phyloP scores from a whole-genome alignment of 352 stramenopile species.

The Lagenidium giganteum region DNA sequence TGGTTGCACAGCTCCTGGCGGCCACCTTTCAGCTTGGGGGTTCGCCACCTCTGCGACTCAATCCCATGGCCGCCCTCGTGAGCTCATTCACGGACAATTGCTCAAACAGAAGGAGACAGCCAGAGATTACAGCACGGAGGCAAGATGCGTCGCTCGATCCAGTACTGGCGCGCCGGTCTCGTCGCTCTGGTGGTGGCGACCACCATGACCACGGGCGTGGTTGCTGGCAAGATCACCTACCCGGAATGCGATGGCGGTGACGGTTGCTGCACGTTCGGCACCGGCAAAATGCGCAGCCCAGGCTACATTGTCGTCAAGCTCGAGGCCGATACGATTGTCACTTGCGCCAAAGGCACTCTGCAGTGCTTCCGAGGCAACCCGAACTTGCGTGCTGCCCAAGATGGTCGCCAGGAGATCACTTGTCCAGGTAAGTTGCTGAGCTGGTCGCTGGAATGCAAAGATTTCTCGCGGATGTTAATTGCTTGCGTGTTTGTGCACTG shows the following conservation, averaged over 20 bases:
- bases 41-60: too few relatives aligned
- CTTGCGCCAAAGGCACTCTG: conserved; percentile 44
- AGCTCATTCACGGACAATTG: too few relatives aligned
- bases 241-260: conserved; percentile 37
- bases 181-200: neutral
- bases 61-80: too few relatives aligned
- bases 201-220: neutral
- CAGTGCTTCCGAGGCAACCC: conserved; percentile 59
- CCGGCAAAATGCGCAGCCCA: conserved; percentile 45
- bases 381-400: conserved; percentile 31
- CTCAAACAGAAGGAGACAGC: too few relatives aligned
- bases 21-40: too few relatives aligned
- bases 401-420: conserved; percentile 26
- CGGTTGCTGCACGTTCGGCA: conserved; percentile 52
- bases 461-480: neutral
- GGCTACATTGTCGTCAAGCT: conserved; percentile 51
- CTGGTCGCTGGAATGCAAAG: neutral
- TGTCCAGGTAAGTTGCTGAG: conserved; percentile 46
- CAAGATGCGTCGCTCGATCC: too few relatives aligned
- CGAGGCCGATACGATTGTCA: conserved; percentile 52
- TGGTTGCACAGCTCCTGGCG: too few relatives aligned
- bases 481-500: neutral
- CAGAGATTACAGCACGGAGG: too few relatives aligned
- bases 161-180: too few relatives aligned
- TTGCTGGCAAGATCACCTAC: conserved; percentile 28